Conservation (phyloP, 257 asterid genomes). For the Jaltomata sinuosa region DNA sequence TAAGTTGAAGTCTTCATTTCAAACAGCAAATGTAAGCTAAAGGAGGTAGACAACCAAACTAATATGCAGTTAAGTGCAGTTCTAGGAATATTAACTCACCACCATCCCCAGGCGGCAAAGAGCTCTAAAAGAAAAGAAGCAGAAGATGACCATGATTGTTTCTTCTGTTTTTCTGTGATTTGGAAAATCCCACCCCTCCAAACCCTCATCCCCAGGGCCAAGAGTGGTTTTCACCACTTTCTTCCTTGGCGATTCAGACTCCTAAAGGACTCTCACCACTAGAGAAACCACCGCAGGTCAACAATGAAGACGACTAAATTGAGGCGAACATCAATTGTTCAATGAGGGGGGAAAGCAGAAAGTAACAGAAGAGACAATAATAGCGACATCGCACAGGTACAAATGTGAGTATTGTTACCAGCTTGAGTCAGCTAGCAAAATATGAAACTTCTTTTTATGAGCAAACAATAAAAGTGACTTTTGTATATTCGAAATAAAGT, state of each 20-base stretch:
- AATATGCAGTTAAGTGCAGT: not conserved
- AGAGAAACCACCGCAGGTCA: not conserved
- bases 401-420: not conserved
- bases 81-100: not conserved
- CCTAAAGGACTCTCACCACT: not conserved
- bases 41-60: not conserved
- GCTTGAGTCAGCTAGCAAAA: not conserved
- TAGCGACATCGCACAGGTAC: not conserved
- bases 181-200: not conserved
- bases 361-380: not conserved
- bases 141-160: not conserved
- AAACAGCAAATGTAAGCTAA: not conserved
- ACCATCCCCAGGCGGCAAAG: not conserved
- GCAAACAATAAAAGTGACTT: not conserved
- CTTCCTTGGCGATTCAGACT: not conserved
- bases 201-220: not conserved
- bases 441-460: not conserved
- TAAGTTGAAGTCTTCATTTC: not conserved
- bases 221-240: not conserved
- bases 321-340: not conserved
- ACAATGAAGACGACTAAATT: not conserved
- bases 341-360: not conserved
- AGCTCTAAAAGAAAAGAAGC: not conserved
- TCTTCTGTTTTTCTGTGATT: not conserved
- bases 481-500: not conserved